Conservation (phyloP, 176 grass and related monocot species). For the Themeda triandra region DNA sequence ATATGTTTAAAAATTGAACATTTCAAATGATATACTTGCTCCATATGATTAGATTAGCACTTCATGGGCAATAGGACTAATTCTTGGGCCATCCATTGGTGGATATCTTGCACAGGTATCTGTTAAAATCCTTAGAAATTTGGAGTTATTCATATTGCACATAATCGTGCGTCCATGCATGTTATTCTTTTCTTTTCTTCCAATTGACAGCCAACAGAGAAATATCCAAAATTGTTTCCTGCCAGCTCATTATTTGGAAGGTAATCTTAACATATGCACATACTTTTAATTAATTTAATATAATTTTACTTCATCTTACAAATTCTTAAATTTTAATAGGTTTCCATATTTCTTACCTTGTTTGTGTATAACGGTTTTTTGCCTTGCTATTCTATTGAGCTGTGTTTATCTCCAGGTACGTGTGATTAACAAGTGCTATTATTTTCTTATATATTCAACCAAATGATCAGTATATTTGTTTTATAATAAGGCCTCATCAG, state of each 20-base stretch:
- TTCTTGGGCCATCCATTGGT: slow-evolving; percentile 67
- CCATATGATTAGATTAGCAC: slow-evolving; percentile 37
- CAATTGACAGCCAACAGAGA: slow-evolving; percentile 52
- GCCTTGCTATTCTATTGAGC: slow-evolving; percentile 49
- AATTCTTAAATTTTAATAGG: slow-evolving; percentile 34
- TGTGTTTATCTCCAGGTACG: slow-evolving; percentile 72
- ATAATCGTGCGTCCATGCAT: background rate
- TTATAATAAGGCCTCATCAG: background rate
- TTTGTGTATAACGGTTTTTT: slow-evolving; percentile 55
- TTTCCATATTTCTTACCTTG: slow-evolving; percentile 89
- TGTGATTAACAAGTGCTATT: background rate
- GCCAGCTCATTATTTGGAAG: slow-evolving; percentile 60
- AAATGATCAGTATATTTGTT: background rate
- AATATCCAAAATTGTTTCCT: slow-evolving; percentile 63
- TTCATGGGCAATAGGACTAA: slow-evolving; percentile 70
- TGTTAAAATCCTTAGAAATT: background rate
- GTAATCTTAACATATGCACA: slow-evolving; percentile 18
- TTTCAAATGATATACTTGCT: background rate
- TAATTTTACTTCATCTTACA: background rate
- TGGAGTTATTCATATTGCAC: background rate
- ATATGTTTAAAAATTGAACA: background rate
- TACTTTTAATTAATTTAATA: background rate
- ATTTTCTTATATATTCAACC: background rate
- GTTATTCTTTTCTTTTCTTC: background rate
- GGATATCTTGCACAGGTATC: slow-evolving; percentile 73